Percentiles rank a stretch among this genome's conserved stretches.
Conservation (phyloP, 164 flowering plant genomes). For the Litsea cubeba region DNA sequence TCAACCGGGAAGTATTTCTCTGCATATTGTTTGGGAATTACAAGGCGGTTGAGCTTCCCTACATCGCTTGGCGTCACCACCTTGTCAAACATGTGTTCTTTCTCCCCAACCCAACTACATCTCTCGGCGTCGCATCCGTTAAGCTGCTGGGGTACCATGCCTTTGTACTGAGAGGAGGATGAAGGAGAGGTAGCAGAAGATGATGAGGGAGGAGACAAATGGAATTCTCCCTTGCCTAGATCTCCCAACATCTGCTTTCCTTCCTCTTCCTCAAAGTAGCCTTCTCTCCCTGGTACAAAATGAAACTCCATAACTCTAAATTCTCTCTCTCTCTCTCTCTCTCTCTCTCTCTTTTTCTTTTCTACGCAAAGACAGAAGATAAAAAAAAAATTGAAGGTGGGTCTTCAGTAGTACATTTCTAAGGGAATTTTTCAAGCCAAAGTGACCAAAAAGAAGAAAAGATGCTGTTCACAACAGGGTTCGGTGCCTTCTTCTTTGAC, state of each 20-base stretch:
- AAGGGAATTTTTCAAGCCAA: neutral
- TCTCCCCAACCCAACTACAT: conserved; percentile 19
- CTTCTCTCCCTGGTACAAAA: conserved; percentile 4
- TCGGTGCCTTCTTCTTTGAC: conserved; percentile 11
- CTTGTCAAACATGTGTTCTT: conserved; percentile 94
- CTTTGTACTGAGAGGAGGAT: conserved; percentile 10
- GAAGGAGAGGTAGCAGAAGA: conserved; percentile 13
- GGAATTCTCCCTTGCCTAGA: conserved; percentile 12
- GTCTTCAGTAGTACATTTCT: neutral
- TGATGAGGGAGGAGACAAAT: conserved; percentile 6
- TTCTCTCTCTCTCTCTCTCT: neutral
- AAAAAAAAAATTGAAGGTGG: neutral
- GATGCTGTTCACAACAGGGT: neutral
- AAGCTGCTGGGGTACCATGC: conserved; percentile 8
- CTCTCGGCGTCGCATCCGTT: neutral
- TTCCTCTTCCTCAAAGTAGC: conserved; percentile 11
- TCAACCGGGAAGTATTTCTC: conserved; percentile 92
- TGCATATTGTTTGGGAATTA: conserved; percentile 94
- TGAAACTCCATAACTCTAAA: conserved; percentile 8
- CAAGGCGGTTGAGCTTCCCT: conserved; percentile 86
- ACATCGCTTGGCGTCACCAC: conserved; percentile 97
- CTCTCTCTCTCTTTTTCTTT: neutral
- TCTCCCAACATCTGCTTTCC: conserved; percentile 5
- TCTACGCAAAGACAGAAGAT: neutral
- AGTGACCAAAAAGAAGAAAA: neutral